Conservation (phyloP, 257 asterid species). For the Penstemon barbatus region DNA sequence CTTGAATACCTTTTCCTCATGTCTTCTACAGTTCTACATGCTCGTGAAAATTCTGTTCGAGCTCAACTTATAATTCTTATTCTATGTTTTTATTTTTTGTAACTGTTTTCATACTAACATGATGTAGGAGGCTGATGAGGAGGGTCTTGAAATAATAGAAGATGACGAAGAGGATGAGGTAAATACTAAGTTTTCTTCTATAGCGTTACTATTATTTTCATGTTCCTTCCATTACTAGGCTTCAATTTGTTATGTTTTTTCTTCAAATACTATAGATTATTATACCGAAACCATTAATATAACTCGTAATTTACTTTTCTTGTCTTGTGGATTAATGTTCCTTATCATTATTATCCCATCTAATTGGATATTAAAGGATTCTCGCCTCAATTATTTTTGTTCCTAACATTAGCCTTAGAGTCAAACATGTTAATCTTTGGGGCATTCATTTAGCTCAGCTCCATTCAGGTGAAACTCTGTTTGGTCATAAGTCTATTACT, state of each 20-base stretch:
- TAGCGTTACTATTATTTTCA: background rate
- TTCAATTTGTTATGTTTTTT: background rate
- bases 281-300: background rate
- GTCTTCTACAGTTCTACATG: background rate
- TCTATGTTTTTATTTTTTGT: too few species aligned
- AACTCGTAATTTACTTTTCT: background rate
- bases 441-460: too few species aligned
- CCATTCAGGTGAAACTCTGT: too few species aligned
- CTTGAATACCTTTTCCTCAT: constrained; percentile 18
- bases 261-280: background rate
- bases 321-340: background rate
- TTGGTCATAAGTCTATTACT: too few species aligned
- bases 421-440: too few species aligned
- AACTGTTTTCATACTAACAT: background rate
- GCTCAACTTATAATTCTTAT: background rate
- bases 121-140: constrained; percentile 54
- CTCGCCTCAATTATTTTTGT: too few species aligned
- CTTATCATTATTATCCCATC: background rate
- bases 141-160: constrained; percentile 36
- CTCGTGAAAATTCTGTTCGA: constrained; percentile 11
- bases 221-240: background rate
- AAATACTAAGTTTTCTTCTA: constrained; percentile 8
- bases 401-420: too few species aligned
- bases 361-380: background rate
- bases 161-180: constrained; percentile 31